Evolutionary conservation across 345 rosid species (phyloP), one percentile per base, ranked within the genome.

Genomic region (Dovyalis caffra): DNA sequence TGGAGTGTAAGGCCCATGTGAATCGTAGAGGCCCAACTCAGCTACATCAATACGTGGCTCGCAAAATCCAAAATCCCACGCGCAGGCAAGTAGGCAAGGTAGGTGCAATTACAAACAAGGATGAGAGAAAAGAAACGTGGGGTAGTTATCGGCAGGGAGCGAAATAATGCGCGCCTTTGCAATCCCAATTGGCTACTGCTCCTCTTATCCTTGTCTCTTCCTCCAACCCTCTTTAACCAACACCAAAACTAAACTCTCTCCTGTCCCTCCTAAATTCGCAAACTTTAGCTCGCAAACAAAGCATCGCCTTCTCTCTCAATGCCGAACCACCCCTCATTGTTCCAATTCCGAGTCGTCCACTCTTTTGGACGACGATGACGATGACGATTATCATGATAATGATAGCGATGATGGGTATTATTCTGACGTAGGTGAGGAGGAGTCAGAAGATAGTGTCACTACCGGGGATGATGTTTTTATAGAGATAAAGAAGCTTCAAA

Each of bases 401-500:
- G 77, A 74, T 62, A 77, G 62, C 65, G 76, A 25, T 64, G 76
- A 75, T 72, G 83, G 60, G 28, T 64, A 28, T 51, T 70, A 43
- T 28, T 70, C 47, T 31, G n/a, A 73, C 80, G 47, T 72, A 76
- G 77, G 92, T 25, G 77, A 80, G 56, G 87, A 70, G 38, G 83
- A 77, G 37, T 79, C 81, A 38, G 77, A 74, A n/a, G 9, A 56
- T 11, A 23, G 28, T 56, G 23, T 85, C 3, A 64, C n/a, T n/a
- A n/a, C 68, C 8, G 90, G 85, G 23, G 94, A 90, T 74, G 94
- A 90, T 16, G 81, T 90, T 34, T 71, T 64, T 37, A 86, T 89
- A 3, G 91, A 85, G 79, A 77, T 95, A 23, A 78, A 80, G 83
- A 92, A 85, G 74, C 86, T 87, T 12, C 94, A 88, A 58, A 84